Evolutionary conservation across 768 basidiomycete species (phyloP), one percentile per base, ranked within the genome.

Genomic region (Chalciporus sphaerocephalus): DNA sequence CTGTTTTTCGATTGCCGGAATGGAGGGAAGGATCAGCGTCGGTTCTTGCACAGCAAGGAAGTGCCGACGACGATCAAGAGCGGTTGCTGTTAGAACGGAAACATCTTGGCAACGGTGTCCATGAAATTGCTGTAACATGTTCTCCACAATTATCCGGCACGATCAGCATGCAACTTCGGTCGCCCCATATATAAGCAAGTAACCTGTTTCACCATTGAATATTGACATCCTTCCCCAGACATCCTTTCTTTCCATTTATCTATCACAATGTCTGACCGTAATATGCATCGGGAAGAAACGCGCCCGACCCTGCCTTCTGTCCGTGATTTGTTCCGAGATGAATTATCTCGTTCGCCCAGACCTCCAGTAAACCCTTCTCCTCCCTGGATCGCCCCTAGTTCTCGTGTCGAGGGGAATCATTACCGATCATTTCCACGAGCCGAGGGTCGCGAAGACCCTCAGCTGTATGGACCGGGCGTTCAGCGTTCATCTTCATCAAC

Each of bases 271-370:
- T 58, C 60, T 64, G 54, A 63, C 57, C 55, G 51, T 49, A 53
- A 42, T 50, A 44, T 38, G 20, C 47, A 45, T 42, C 54, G 56
- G 46, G 65, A 64, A 6, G 53, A 56, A 25, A 22, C 40, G 22
- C 76, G 83, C 35, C 81, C 81, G 43, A 83, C 78, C 13, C 79
- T 87, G 47, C 85, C 85, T 32, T 75, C 83, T 38, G 85, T 87
- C 44, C 80, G 82, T 40, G 81, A 83, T 62, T 66, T 87, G 48
- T 81, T 87, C 58, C 68, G 75, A 72, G 78, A 73, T 59, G 80
- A 81, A 55, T 61, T 80, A 16, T 70, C 75, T 25, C 67, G 69
- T 45, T 62, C 71, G 20, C 55, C 71, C 23, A 61, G 58, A 48
- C 63, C 67, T 23, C 62, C 66, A 50, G 66, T 69, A 45, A 71